These are phyloP conservation scores for Hemisphaericaspora subhashii DNA, from an alignment of 1,139 yeast genomes.

Conservation along the genomic window DNA sequence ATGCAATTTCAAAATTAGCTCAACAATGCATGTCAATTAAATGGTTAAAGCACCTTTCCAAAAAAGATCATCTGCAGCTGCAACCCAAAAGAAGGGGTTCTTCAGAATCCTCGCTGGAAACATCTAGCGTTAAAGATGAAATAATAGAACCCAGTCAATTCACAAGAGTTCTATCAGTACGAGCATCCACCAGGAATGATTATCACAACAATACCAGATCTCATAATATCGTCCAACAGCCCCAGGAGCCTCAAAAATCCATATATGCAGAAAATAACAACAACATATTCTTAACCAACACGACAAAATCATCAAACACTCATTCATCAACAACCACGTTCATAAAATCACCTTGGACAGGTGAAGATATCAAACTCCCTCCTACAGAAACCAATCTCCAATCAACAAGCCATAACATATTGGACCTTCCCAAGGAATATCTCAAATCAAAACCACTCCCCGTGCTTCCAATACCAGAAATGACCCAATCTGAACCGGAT, in stretches of 20 bases:
- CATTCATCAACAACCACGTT: neutral
- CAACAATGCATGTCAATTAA: slow-evolving; percentile 57
- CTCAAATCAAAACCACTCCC: slow-evolving; percentile 20
- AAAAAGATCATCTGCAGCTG: slow-evolving; percentile 9
- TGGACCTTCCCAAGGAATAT: slow-evolving; percentile 39
- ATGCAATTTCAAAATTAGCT: slow-evolving; percentile 58
- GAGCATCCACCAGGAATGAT: slow-evolving; percentile 36
- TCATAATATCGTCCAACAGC: slow-evolving; percentile 22
- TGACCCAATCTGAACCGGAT: neutral
- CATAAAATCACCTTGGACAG: neutral
- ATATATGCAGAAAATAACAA: slow-evolving; percentile 20
- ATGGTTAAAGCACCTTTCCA: slow-evolving; percentile 44
- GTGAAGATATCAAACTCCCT: slow-evolving; percentile 5
- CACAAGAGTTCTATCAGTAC: slow-evolving; percentile 38
- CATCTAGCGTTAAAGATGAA: neutral
- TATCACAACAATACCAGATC: slow-evolving; percentile 37
- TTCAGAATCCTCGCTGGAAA: slow-evolving; percentile 14
- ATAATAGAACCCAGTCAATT: slow-evolving; percentile 8
- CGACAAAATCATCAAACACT: slow-evolving; percentile 1
- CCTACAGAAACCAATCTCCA: neutral
- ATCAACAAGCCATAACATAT: too few relatives aligned
- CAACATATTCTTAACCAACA: slow-evolving; percentile 20
- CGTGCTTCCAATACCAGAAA: slow-evolving; percentile 13
- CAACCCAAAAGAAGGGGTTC: slow-evolving; percentile 7
- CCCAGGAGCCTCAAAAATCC: slow-evolving; percentile 8